Base-by-base conservation (phyloP, 2,329 filamentous ascomycete species). In the Lecanoromycetidae sp. region DNA sequence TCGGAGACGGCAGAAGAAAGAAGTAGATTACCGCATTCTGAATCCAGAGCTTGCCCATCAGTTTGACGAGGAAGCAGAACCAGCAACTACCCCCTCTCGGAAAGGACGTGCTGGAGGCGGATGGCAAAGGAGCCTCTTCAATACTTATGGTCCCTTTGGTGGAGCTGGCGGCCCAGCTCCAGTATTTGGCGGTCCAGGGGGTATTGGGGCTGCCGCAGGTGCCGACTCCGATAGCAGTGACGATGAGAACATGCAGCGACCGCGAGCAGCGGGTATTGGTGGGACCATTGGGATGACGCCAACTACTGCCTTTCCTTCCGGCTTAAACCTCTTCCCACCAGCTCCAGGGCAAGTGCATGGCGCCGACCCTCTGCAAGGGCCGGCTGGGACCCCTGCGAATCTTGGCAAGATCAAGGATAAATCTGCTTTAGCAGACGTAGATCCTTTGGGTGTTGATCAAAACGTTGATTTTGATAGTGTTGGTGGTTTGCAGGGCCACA, bases 181-280 rank as follows among this genome's bases (percentile, higher is more conserved):
- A 13, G 71, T 91, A 10, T 75, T 90, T 46, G 79, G 72, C 51
- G 86, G 85, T 1, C 81, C 84, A 4, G 84, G 81, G 70, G 83
- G 81, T 47, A 78, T 78, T 35, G 82, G 77, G 10, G 84, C 84
- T 19, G 77, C 78, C 51, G 87, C 82, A 23, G 85, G 83, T 44
- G 84, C 80, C 7, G 91, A 96, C 58, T 94, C 90, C 5, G 91
- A 98, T 61, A 95, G 87, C 63, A 98, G 91, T 61, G 91, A 98
- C 57, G 91, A 98, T 56, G 91, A 98, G 59, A 79, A 78, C 64
- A 72, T 76, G 54, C 78, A 80, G 54, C 76, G 82, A 50, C 76
- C 73, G 50, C 60, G 57, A 22, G 55, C 52, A n/a, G 49, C 47
- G 32, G 51, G 50, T 20, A 53, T 71, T 41, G 72, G 70, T 37